Base-by-base conservation (phyloP, 1,284 basidiomycete species). In the Naganishia sp. region DNA sequence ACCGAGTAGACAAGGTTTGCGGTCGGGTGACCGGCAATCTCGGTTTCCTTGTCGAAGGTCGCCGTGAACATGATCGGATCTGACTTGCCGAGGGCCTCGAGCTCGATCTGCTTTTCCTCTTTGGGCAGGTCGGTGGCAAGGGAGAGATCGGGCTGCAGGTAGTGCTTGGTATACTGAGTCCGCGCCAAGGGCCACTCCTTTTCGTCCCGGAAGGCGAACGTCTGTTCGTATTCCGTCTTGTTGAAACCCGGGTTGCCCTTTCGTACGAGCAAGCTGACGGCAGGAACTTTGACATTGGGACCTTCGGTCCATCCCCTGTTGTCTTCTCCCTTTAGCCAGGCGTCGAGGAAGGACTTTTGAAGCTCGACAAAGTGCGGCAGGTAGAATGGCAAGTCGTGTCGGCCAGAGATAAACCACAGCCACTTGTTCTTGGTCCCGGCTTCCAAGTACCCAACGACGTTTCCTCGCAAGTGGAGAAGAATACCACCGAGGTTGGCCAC, bases 341-440 rank as follows among this genome's bases (percentile, higher is more conserved):
- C 73, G 53, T 76, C 70, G 17, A 76, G 70, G 71, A 78, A 69
- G 2, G 72, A 73, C 51, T 71, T 71, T 47, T 77, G 76, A 6
- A 76, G 69, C 50, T 69, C 68, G 50, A 75, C 73, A 43, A 69
- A 72, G 49, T 76, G 72, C 0, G 72, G 67, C 9, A 76, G 69
- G 69, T 75, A 78, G 70, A 77, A 77, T 6, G 77, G 76, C 1
- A 77, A 53, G 63, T 77, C 77, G 66, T 78, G 76, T 15, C 76
- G 67, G 9, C 77, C 77, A 3, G 72, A 72, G 52, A 76, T 75
- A 65, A 76, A 72, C 63, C 70, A 74, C 10, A 78, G 72, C 76
- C 76, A 78, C 68, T 78, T 78, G 68, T 75, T 70, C 63, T 68
- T 70, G 6, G 73, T 72, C 1, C 71, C 72, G 1, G 73, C 76